Conservation (phyloP, 2,329 filamentous ascomycete species). For the Chrysoporthe deuterocubensis region DNA sequence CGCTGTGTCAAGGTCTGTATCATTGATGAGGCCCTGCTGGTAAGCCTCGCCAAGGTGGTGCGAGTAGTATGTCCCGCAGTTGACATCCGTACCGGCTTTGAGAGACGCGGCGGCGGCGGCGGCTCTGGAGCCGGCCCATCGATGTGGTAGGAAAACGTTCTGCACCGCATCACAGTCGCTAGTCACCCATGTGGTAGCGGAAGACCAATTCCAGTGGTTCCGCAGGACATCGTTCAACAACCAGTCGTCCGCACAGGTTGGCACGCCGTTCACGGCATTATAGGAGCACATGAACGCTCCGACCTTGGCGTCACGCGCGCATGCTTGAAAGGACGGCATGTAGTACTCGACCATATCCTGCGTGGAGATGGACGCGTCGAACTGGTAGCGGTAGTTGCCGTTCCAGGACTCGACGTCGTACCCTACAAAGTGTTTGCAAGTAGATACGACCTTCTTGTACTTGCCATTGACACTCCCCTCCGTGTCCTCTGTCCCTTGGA, state of each 20-base stretch:
- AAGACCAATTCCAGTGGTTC: conserved; percentile 66
- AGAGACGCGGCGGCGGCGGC: conserved; percentile 52
- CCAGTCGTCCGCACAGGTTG: conserved; percentile 64
- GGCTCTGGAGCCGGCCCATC: conserved; percentile 41
- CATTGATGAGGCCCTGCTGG: conserved; percentile 45
- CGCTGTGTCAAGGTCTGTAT: conserved; percentile 51
- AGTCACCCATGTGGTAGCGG: conserved; percentile 47
- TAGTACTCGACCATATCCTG: conserved; percentile 73
- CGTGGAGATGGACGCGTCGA: conserved; percentile 39
- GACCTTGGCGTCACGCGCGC: conserved; percentile 60
- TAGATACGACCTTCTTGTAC: conserved; percentile 50
- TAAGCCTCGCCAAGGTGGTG: conserved; percentile 33
- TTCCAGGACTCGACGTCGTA: conserved; percentile 55
- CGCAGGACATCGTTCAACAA: conserved; percentile 65
- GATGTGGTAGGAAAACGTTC: conserved; percentile 52
- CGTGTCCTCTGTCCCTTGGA: conserved; percentile 32
- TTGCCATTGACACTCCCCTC: conserved; percentile 3
- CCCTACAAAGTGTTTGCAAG: conserved; percentile 63
- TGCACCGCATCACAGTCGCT: conserved; percentile 47
- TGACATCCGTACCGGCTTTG: conserved; percentile 56
- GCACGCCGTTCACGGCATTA: conserved; percentile 68
- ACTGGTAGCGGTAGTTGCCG: conserved; percentile 34
- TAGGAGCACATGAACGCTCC: conserved; percentile 66
- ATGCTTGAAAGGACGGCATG: conserved; percentile 66
- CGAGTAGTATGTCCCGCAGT: conserved; percentile 44